Conservation (phyloP, 352 stramenopile genomes). For the Globisporangium camurandrum region DNA sequence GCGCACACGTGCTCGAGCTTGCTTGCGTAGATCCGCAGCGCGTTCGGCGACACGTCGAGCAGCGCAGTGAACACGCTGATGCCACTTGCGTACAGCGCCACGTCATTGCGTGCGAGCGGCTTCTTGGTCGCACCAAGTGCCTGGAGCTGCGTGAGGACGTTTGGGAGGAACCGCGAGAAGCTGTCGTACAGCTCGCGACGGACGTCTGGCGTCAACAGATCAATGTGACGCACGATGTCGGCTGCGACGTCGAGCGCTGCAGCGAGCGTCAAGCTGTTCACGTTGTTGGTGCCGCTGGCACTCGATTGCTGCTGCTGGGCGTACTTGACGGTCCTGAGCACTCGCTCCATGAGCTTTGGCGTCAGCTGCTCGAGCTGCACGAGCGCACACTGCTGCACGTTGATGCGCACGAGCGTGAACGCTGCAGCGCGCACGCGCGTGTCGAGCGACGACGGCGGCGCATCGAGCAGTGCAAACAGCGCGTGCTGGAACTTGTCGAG, state of each 20-base stretch:
- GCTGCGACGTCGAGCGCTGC: conserved; percentile 36
- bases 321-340: conserved; percentile 67
- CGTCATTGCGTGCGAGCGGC: conserved; percentile 16
- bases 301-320: conserved; percentile 27
- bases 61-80: conserved; percentile 41
- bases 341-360: conserved; percentile 49
- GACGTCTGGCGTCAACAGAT: conserved; percentile 45
- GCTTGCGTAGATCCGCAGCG: conserved; percentile 39
- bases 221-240: conserved; percentile 36
- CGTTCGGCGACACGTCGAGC: conserved; percentile 42
- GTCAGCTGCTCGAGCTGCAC: conserved; percentile 47
- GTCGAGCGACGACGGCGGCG: conserved; percentile 18
- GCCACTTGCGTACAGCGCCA: conserved; percentile 22
- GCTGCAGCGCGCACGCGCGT: conserved; percentile 30
- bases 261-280: conserved; percentile 22
- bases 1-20: conserved; percentile 60
- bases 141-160: conserved; percentile 33
- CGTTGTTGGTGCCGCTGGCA: too few relatives aligned
- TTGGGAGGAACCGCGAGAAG: conserved; percentile 51
- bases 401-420: conserved; percentile 54
- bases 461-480: conserved; percentile 54
- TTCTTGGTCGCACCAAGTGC: conserved; percentile 21
- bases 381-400: conserved; percentile 46
- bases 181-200: conserved; percentile 54
- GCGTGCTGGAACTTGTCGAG: conserved; percentile 64